A percentile compares a stretch with the other conserved stretches of the same genome.
These are phyloP conservation scores for Microdochium nivale DNA, from an alignment of 2,329 filamentous ascomycete genomes.

Conservation along the genomic window DNA sequence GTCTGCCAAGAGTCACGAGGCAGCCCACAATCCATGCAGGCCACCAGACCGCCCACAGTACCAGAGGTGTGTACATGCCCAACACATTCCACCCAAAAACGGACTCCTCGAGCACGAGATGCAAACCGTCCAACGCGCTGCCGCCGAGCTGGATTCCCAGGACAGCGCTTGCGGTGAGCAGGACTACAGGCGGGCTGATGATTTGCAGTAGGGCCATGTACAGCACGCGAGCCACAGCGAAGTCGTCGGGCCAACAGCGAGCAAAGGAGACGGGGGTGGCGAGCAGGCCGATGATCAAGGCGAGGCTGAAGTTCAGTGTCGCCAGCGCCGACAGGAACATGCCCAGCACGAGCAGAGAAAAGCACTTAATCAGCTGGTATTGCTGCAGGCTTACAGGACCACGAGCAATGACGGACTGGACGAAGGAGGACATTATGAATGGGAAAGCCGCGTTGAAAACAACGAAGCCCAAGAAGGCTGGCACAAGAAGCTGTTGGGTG, in stretches of 20 bases:
- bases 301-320: conserved; percentile 90
- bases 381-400: conserved; percentile 47
- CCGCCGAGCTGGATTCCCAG: conserved; percentile 11
- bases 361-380: conserved; percentile 73
- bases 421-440: conserved; percentile 42
- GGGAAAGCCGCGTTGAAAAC: conserved; percentile 48
- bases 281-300: conserved; percentile 74
- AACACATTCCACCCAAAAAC: conserved; percentile 85
- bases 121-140: conserved; percentile 24
- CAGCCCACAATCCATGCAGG: conserved; percentile 73
- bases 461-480: conserved; percentile 50
- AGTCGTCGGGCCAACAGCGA: conserved; percentile 32
- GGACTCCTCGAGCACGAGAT: conserved; percentile 58
- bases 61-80: conserved; percentile 80
- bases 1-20: conserved; percentile 39
- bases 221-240: conserved; percentile 13
- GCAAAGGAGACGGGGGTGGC: conserved; percentile 74
- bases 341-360: conserved; percentile 86
- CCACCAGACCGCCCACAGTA: conserved; percentile 96
- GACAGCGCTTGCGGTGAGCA: conserved; percentile 38
- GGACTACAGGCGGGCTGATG: conserved; percentile 50
- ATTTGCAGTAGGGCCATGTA: conserved; percentile 45
- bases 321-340: conserved; percentile 88
- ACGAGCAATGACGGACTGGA: conserved; percentile 40
- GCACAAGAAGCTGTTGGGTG: conserved; percentile 42